Percentiles rank a stretch among this genome's conserved stretches.
Conservation (phyloP, 371 early-diverging fungal species). For the Parasitella parasitica region DNA sequence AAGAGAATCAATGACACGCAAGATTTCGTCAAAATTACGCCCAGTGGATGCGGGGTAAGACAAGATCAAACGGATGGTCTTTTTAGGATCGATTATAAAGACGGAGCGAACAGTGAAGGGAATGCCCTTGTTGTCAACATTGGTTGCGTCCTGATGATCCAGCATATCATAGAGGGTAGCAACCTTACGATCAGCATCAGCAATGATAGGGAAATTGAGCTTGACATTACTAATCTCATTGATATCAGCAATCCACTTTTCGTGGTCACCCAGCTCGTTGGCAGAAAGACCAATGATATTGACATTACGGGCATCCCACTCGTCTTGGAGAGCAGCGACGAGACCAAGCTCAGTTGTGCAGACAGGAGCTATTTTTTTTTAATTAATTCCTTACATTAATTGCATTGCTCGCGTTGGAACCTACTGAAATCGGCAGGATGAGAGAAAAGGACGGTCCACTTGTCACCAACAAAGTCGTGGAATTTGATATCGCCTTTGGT, state of each 20-base stretch:
- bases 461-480: conserved; percentile 83
- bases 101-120: conserved; percentile 95
- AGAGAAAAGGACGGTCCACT: conserved; percentile 93
- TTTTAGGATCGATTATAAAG: conserved; percentile 92
- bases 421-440: conserved; percentile 94
- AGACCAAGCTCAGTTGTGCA: conserved; percentile 95
- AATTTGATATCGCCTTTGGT: conserved; percentile 88
- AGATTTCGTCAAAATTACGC: conserved; percentile 94
- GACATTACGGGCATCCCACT: conserved; percentile 81
- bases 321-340: conserved; percentile 76
- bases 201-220: conserved; percentile 91
- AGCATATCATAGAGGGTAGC: conserved; percentile 94
- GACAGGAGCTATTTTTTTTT: conserved; percentile 91
- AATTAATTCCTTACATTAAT: not conserved
- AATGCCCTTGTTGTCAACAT: conserved; percentile 84
- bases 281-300: conserved; percentile 93
- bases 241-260: conserved; percentile 90
- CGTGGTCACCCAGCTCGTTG: conserved; percentile 80
- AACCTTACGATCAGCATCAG: conserved; percentile 81
- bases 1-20: conserved; percentile 90
- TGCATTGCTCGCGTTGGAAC: conserved; percentile 3
- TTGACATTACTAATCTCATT: conserved; percentile 79
- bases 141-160: conserved; percentile 84
- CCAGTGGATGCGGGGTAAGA: conserved; percentile 92
- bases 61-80: conserved; percentile 85